Base-by-base conservation (phyloP, 1,284 basidiomycete genomes). In the Mycena sp. region DNA sequence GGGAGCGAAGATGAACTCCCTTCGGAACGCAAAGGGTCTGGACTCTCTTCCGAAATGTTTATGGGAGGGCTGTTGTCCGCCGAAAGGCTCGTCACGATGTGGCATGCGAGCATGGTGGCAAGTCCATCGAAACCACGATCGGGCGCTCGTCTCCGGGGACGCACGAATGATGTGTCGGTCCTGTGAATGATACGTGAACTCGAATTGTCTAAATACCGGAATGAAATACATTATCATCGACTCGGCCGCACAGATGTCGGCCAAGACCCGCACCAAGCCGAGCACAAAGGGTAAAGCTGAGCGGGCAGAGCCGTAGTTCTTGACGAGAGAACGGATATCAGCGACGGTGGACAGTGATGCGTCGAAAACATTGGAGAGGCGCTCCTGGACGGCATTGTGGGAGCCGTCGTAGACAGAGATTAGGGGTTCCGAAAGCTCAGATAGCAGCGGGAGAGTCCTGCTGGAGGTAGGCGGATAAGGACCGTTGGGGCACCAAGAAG, bases 71-170 rank as follows among this genome's bases (percentile, higher is more conserved):
- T n/a, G n/a, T n/a, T n/a, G n/a, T n/a, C n/a, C n/a, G n/a, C n/a
- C n/a, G n/a, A n/a, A n/a, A n/a, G n/a, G 32, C 28, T 25, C 16
- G 16, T 28, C 40, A 53, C 26, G 17, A 46, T n/a, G 28, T 55
- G 43, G 23, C 53, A 55, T 35, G 43, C 53, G 14, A 55, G 41
- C 23, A 55, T 45, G 10, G 30, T 32, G 3, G 53, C 53, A 35
- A 45, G 10, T 14, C 53, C 53, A 37, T 55, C 53, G 16, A 55
- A 46, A 30, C 28, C 26, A 30, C 12, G n/a, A 28, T 55, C 40
- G 1, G 41, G 26, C 35, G 49, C 37, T 32, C 14, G 30, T n/a
- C n/a, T 55, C 7, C 50, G 50, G 5, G 50, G 50, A 4, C 50
- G 50, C 35, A 52, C 50, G 14, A 52, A 52, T 52, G 50, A 4